Percentiles rank a stretch among this genome's conserved stretches.
These are phyloP conservation scores for Talaromyces verruculosus DNA, from an alignment of 2,329 filamentous ascomycete species.

Conservation along the genomic window DNA sequence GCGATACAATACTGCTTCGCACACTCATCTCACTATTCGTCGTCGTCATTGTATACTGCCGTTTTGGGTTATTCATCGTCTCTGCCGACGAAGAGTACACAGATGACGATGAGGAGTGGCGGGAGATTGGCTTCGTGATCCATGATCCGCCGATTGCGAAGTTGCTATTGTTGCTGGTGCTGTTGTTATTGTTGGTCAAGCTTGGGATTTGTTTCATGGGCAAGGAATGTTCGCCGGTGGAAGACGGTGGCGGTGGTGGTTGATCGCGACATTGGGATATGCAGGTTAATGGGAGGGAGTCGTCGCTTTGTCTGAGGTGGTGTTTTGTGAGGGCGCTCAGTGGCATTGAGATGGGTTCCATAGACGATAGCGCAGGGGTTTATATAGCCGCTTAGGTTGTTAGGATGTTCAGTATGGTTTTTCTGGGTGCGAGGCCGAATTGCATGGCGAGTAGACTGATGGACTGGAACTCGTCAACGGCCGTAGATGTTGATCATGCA, in stretches of 20 bases:
- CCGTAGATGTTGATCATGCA: neutral
- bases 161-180: neutral
- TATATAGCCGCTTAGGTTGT: neutral
- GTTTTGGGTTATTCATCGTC: neutral
- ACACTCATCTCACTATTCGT: conserved; percentile 10
- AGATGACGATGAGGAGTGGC: conserved; percentile 10
- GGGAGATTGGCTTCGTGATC: neutral
- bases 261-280: neutral
- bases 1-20: neutral
- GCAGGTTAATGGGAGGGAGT: neutral
- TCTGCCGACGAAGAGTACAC: conserved; percentile 14
- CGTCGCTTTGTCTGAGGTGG: neutral
- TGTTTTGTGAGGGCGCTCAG: neutral
- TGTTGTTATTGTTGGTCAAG: neutral
- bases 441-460: neutral
- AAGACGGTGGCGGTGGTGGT: neutral
- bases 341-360: neutral
- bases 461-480: neutral
- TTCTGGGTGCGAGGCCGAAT: neutral
- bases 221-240: neutral
- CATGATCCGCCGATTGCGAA: neutral
- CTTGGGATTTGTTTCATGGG: neutral
- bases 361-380: neutral
- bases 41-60: neutral
- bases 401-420: neutral